A percentile compares a stretch with the other conserved stretches of the same genome.
These are phyloP conservation scores for Luvunga scandens DNA, from an alignment of 345 rosid genomes.

Conservation along the genomic window DNA sequence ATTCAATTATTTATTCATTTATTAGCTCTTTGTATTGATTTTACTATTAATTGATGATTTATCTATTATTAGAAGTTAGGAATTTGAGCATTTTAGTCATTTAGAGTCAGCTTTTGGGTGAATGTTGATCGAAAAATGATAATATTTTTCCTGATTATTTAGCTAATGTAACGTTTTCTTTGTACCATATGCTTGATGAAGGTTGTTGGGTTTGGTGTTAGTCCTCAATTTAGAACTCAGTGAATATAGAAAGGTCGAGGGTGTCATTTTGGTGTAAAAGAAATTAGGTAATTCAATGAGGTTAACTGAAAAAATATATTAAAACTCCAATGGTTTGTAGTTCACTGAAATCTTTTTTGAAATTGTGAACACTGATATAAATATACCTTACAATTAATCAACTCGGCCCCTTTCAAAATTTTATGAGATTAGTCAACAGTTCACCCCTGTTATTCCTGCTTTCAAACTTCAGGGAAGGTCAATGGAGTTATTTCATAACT, in stretches of 20 bases:
- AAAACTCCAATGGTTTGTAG: not conserved
- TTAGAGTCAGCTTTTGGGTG: not conserved
- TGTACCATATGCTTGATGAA: not conserved
- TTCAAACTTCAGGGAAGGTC: not conserved
- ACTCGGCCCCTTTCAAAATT: not conserved
- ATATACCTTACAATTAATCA: not conserved
- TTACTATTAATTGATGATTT: not conserved
- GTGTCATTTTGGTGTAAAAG: not conserved
- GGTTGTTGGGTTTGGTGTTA: not conserved
- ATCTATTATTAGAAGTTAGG: too few species aligned
- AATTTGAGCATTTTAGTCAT: not conserved
- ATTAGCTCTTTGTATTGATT: not conserved
- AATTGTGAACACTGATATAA: not conserved
- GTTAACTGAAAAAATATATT: not conserved
- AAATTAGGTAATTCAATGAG: not conserved
- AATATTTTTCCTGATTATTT: not conserved
- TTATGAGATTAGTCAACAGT: too few species aligned
- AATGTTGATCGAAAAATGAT: not conserved
- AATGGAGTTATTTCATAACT: not conserved
- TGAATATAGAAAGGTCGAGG: not conserved
- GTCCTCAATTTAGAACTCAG: too few species aligned
- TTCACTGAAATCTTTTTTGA: not conserved
- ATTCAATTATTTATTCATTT: not conserved
- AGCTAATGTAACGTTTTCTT: not conserved
- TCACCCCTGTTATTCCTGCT: not conserved